Percentiles rank a stretch among this genome's conserved stretches.
Conservation (phyloP, 805 yeast species). For the Tetrapisispora taiwanensis region DNA sequence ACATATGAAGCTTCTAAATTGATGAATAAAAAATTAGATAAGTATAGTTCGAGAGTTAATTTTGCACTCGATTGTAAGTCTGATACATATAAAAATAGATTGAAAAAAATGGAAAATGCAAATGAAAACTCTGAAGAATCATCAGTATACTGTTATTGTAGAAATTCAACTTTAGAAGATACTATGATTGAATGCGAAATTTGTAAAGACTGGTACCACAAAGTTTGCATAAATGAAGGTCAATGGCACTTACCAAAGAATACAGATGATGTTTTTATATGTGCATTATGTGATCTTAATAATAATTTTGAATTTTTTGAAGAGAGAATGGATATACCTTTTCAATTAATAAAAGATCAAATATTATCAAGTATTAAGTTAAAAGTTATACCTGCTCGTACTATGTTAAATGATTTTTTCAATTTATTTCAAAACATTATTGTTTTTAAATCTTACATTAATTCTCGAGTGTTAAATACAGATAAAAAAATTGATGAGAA, state of each 20-base stretch:
- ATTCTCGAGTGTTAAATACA: slow-evolving; percentile 4
- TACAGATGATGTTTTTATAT: slow-evolving; percentile 35
- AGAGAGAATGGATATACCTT: slow-evolving; percentile 10
- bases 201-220: slow-evolving; percentile 68
- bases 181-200: slow-evolving; percentile 61
- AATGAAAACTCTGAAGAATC: slow-evolving; percentile 6
- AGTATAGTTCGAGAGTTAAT: not conserved
- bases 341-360: slow-evolving; percentile 11
- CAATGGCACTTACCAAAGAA: slow-evolving; percentile 23
- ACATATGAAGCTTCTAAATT: not conserved
- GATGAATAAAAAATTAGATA: not conserved
- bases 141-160: slow-evolving; percentile 50
- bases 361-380: slow-evolving; percentile 13
- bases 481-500: slow-evolving; percentile 13
- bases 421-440: slow-evolving; percentile 8
- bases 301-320: slow-evolving; percentile 6
- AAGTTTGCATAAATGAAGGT: slow-evolving; percentile 41
- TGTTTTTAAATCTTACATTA: slow-evolving; percentile 9
- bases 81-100: not conserved
- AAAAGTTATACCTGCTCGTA: slow-evolving; percentile 15
- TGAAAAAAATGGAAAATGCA: not conserved
- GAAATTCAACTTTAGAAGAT: slow-evolving; percentile 44
- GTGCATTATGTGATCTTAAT: slow-evolving; percentile 43
- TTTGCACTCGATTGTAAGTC: not conserved
- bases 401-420: slow-evolving; percentile 8